Conservation (phyloP, 345 rosid genomes). For the Excoecaria cochinchinensis region DNA sequence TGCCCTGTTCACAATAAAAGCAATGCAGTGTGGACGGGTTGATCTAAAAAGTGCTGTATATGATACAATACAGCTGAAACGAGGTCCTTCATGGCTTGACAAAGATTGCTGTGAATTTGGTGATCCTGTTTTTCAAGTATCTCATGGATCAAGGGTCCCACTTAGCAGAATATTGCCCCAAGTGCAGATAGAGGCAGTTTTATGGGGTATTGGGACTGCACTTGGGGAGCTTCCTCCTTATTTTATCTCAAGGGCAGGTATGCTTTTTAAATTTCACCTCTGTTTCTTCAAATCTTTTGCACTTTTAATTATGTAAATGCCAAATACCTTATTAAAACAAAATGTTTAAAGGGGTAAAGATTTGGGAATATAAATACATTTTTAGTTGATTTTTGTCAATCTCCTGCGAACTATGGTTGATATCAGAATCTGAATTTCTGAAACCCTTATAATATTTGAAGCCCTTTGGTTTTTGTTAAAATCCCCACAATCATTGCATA, state of each 20-base stretch:
- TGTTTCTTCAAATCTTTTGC: neutral
- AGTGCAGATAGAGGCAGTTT: constrained; percentile 79
- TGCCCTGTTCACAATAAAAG: constrained; percentile 90
- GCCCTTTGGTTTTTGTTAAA: neutral
- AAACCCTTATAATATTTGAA: neutral
- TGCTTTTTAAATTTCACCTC: neutral
- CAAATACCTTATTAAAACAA: neutral
- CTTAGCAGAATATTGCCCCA: constrained; percentile 89
- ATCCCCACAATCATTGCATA: neutral
- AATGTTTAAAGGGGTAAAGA: neutral
- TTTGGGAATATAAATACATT: neutral
- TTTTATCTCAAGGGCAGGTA: constrained; percentile 98
- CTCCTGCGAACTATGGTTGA: no score
- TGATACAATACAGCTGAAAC: constrained; percentile 89
- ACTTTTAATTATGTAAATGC: neutral
- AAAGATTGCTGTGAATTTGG: constrained; percentile 87
- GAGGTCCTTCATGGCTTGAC: constrained; percentile 88
- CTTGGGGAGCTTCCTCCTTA: constrained; percentile 99
- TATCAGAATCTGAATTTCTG: neutral
- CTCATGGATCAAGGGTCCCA: constrained; percentile 73
- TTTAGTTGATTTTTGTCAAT: neutral
- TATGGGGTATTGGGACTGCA: constrained; percentile 99
- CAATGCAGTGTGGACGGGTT: constrained; percentile 87
- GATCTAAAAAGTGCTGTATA: constrained; percentile 92
- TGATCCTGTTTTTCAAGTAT: constrained; percentile 54